Base-by-base conservation (phyloP, 495 filamentous ascomycete species). In the Penicillium daleae region DNA sequence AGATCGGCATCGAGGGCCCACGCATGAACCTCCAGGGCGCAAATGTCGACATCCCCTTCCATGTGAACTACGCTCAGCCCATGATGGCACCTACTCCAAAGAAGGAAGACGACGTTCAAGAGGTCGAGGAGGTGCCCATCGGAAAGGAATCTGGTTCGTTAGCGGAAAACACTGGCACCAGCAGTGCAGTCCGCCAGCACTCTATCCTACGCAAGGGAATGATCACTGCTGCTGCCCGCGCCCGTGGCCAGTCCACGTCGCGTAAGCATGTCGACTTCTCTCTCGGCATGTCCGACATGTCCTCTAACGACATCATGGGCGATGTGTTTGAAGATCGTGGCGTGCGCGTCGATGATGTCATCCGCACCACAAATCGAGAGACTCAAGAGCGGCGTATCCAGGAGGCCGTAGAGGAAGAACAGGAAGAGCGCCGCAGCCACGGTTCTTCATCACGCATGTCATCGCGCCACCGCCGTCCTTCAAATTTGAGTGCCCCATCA, bases 1-100 rank as follows among this genome's bases (percentile, higher is more conserved):
- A 95, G 66, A 86, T 93, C 60, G 92, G 92, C 64, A 93, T 97
- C 70, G 91, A 96, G 82, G 92, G 92, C 37, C 92, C 92, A 42
- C 86, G 86, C 66, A 86, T 89, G 76, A 88, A 89, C 69, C 87
- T 86, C 71, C 89, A 91, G 32, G 91, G 92, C 53, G 77, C 81
- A 58, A 83, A 81, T 42, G 77, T 83, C 57, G 82, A 83, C 60
- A 82, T 82, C 58, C 87, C 87, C 26, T 75, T 87, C 69, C 88
- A 89, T 59, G 69, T 89, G 62, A 73, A 78, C 59, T 80, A 85
- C 40, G 60, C 70, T 57, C 69, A 62, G 19, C 76, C 67, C 51
- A 62, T 65, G 54, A 54, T 57, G 19, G 63, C 63, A 12, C 65
- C 61, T 1, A 64, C 61, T n/a, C 33, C 52, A 15, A 33, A 40